Conservation (phyloP, 768 basidiomycete species). For the Lactarius akahatsu region DNA sequence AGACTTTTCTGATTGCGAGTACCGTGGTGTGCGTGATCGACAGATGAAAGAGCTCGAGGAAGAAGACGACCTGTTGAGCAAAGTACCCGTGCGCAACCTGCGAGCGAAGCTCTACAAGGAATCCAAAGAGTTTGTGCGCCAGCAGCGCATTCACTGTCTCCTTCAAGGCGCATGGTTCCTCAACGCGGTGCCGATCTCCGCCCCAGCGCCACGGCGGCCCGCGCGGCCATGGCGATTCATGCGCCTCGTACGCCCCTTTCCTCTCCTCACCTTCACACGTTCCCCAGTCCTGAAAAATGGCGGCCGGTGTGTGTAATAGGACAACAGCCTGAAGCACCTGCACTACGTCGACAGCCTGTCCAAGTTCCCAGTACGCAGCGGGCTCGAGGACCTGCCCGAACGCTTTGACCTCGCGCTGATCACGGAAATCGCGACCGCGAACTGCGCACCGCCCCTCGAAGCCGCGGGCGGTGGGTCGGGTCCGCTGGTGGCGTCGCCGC, state of each 20-base stretch:
- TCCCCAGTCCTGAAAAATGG: constrained; percentile 1
- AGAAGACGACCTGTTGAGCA: constrained; percentile 84
- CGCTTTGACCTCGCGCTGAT: constrained; percentile 79
- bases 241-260: constrained; percentile 56
- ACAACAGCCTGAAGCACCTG: constrained; percentile 74
- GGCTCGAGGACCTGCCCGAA: constrained; percentile 85
- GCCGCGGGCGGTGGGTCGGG: constrained; percentile 36
- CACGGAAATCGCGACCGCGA: constrained; percentile 75
- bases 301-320: constrained; percentile 42
- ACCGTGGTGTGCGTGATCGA: constrained; percentile 79
- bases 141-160: constrained; percentile 85
- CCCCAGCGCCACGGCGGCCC: constrained; percentile 50
- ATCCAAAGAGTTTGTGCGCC: constrained; percentile 84
- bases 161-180: constrained; percentile 92
- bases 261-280: not conserved
- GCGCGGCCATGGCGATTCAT: constrained; percentile 82
- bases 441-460: constrained; percentile 66
- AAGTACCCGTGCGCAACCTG: constrained; percentile 81
- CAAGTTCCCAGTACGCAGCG: constrained; percentile 76
- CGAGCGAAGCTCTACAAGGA: constrained; percentile 86
- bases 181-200: constrained; percentile 58
- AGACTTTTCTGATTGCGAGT: constrained; percentile 79
- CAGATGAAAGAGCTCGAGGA: constrained; percentile 89
- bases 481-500: constrained; percentile 34
- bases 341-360: constrained; percentile 81